A percentile compares a stretch with the other conserved stretches of the same genome.
Evolutionary conservation across 1,139 yeast species (phyloP).

Genomic region (Scheffersomyces illinoinensis): DNA sequence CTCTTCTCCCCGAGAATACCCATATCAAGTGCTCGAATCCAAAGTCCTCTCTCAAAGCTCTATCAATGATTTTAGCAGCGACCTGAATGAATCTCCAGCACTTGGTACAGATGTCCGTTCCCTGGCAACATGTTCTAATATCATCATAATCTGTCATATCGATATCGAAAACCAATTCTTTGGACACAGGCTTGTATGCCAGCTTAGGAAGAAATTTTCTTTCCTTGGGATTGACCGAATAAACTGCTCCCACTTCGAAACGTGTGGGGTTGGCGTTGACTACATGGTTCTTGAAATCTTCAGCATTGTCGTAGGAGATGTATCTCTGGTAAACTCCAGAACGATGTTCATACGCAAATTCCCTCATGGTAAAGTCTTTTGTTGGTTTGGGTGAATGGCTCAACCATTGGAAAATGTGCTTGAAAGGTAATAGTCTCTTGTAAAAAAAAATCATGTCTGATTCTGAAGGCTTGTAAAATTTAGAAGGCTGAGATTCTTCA

Average conservation of each 20-base stretch:
- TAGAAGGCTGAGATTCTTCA: background rate
- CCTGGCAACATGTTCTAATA: constrained; percentile 89
- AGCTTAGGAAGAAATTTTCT: constrained; percentile 77
- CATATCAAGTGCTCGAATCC: constrained; percentile 85
- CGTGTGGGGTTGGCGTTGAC: constrained; percentile 78
- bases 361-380: constrained; percentile 81
- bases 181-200: constrained; percentile 76
- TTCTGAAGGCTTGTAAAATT: constrained; percentile 46
- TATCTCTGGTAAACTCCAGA: constrained; percentile 89
- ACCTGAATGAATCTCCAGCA: constrained; percentile 96
- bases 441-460: constrained; percentile 79
- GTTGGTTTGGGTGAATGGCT: constrained; percentile 76
- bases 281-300: constrained; percentile 77
- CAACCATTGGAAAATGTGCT: constrained; percentile 80
- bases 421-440: constrained; percentile 68
- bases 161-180: constrained; percentile 93
- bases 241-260: constrained; percentile 94
- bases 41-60: constrained; percentile 79
- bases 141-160: constrained; percentile 97
- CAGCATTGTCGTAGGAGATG: constrained; percentile 66
- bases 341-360: constrained; percentile 86
- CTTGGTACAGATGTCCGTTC: constrained; percentile 78
- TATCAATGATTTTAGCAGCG: constrained; percentile 75
- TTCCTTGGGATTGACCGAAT: constrained; percentile 81
- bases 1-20: constrained; percentile 99